Evolutionary conservation across 164 flowering plant genomes (phyloP).

Genomic region (Vitis rupestris): DNA sequence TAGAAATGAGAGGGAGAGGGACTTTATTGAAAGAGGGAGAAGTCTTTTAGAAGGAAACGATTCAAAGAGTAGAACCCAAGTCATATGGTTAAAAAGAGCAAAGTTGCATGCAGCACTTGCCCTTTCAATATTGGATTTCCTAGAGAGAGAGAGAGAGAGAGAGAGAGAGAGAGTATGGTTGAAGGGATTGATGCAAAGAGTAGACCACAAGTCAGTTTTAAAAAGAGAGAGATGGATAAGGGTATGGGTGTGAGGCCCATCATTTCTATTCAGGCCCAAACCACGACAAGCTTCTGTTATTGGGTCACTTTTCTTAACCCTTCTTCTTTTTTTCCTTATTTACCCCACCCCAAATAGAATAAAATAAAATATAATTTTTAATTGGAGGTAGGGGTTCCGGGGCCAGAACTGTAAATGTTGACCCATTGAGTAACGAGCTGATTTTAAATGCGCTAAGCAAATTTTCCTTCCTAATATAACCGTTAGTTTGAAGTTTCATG

Average conservation of each 20-base stretch:
- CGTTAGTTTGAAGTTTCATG: no score
- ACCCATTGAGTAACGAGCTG: no score
- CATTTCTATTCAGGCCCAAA: slow-evolving; percentile 20
- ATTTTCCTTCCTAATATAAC: no score
- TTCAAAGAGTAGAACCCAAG: slow-evolving; percentile 50
- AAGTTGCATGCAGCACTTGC: slow-evolving; percentile 1
- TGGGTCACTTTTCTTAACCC: slow-evolving; percentile 24
- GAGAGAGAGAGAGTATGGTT: slow-evolving; percentile 15
- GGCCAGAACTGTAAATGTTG: no score
- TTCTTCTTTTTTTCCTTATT: background rate
- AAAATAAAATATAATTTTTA: no score
- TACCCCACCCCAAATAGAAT: no score
- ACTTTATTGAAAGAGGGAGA: slow-evolving; percentile 5
- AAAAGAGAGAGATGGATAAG: background rate
- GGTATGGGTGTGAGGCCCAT: slow-evolving; percentile 16
- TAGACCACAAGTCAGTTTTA: slow-evolving; percentile 22
- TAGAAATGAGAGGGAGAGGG: no score
- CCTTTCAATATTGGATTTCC: background rate
- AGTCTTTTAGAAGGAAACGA: slow-evolving; percentile 29
- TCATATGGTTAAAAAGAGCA: slow-evolving; percentile 14
- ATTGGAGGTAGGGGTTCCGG: no score
- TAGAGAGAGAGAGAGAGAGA: background rate
- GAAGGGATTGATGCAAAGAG: slow-evolving; percentile 37
- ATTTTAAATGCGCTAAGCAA: no score
- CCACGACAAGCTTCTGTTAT: slow-evolving; percentile 17